A percentile compares a stretch with the other conserved stretches of the same genome.
phyloP scores from a whole-genome alignment of 2,329 filamentous ascomycete genomes.

The Orbilia brochopaga region DNA sequence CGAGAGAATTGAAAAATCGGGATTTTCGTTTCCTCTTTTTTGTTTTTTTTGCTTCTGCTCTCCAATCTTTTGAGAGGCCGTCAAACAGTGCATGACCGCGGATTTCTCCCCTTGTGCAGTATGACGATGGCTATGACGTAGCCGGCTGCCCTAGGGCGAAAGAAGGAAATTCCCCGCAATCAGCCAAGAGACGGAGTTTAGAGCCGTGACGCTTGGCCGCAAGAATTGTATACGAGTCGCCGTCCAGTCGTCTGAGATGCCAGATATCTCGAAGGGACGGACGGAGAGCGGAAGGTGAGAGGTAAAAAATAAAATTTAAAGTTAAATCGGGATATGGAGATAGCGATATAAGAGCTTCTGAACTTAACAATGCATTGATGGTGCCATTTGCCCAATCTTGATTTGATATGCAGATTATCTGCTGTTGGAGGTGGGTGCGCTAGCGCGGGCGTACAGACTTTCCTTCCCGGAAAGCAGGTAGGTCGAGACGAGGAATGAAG shows the following conservation, averaged over 20 bases:
- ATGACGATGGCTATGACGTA: conserved; percentile 50
- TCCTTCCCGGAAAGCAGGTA: conserved; percentile 18
- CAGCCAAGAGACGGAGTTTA: conserved; percentile 13
- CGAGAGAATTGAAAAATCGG: too few relatives aligned
- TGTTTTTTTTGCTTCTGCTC: conserved; percentile 7
- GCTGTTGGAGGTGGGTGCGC: conserved; percentile 17
- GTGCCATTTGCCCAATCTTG: conserved; percentile 49
- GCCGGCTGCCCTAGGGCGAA: conserved; percentile 18
- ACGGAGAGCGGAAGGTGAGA: not conserved
- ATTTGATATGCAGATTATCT: conserved; percentile 34
- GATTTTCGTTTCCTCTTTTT: too few relatives aligned
- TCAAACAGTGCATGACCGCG: conserved; percentile 43
- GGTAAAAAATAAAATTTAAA: not conserved
- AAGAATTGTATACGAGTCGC: not conserved
- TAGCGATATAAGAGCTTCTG: conserved; percentile 2
- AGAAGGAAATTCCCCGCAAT: conserved; percentile 46
- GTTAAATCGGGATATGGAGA: not conserved
- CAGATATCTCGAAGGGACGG: not conserved
- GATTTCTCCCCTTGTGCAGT: conserved; percentile 27
- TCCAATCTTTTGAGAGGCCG: conserved; percentile 11
- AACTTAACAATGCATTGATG: conserved; percentile 9
- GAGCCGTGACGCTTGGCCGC: not conserved
- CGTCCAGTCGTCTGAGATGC: not conserved
- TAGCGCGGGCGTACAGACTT: not conserved
- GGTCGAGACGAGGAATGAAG: conserved; percentile 29